These are phyloP conservation scores for Eimeria praecox DNA, from an alignment of 169 alveolate genomes.

Conservation along the genomic window DNA sequence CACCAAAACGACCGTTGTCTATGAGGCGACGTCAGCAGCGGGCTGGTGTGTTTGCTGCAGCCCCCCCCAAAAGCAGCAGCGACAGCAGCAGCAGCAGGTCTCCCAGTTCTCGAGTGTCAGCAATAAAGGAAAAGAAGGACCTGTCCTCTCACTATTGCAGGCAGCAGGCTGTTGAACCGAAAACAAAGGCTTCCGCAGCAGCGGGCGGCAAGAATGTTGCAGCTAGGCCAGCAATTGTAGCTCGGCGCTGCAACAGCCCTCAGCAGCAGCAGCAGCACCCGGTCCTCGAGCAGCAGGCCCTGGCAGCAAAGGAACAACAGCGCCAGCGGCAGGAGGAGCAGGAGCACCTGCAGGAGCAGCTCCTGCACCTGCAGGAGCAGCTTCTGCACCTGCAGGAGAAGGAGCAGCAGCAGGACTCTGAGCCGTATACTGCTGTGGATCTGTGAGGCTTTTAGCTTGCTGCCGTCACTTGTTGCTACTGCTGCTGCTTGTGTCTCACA, in stretches of 20 bases:
- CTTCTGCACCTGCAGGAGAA: conserved; percentile 12
- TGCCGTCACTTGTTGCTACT: neutral
- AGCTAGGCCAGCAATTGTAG: conserved; percentile 10
- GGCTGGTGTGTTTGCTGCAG: conserved; percentile 61
- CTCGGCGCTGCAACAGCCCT: neutral
- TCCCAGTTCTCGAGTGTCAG: conserved; percentile 16
- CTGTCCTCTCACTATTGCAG: neutral
- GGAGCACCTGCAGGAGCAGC: neutral
- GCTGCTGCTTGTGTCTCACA: neutral
- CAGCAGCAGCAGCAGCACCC: conserved; percentile 40
- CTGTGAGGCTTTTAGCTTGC: conserved; percentile 22
- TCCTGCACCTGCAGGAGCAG: conserved; percentile 11
- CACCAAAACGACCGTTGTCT: conserved; percentile 10
- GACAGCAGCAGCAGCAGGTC: conserved; percentile 61
- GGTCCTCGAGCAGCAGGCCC: conserved; percentile 19
- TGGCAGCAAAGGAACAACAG: neutral
- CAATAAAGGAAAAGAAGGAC: neutral
- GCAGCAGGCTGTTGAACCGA: neutral
- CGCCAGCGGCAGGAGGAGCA: neutral
- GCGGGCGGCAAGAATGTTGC: conserved; percentile 16
- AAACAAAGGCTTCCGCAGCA: conserved; percentile 6
- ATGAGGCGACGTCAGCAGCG: conserved; percentile 55
- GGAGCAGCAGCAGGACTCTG: neutral
- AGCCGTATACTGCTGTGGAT: conserved; percentile 19
- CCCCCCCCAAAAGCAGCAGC: conserved; percentile 46